These are phyloP conservation scores for Mortierella polycephala DNA, from an alignment of 371 early-diverging fungal genomes.

Conservation along the genomic window DNA sequence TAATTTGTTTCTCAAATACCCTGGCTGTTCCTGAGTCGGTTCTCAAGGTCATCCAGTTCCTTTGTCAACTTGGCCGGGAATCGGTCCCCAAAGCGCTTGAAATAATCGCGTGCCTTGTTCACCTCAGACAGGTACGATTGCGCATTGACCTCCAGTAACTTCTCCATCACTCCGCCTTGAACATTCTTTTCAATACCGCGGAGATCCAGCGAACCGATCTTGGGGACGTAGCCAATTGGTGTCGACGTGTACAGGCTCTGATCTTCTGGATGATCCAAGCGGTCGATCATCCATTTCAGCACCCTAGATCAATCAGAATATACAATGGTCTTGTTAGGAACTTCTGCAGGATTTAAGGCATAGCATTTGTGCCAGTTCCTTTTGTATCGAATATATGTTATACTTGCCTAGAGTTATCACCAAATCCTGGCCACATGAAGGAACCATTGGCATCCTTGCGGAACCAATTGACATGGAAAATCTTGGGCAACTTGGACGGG, in stretches of 20 bases:
- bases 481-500: slow-evolving; percentile 54
- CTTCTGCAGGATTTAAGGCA: not conserved
- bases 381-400: not conserved
- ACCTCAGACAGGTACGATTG: slow-evolving; percentile 53
- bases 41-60: slow-evolving; percentile 55
- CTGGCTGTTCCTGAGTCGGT: slow-evolving; percentile 41
- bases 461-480: slow-evolving; percentile 63
- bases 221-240: slow-evolving; percentile 59
- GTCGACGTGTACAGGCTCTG: slow-evolving; percentile 45
- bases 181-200: slow-evolving; percentile 53
- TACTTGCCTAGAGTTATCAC: slow-evolving; percentile 53
- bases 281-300: slow-evolving; percentile 59
- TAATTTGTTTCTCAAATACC: slow-evolving; percentile 20
- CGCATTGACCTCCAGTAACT: slow-evolving; percentile 51
- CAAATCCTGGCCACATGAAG: slow-evolving; percentile 61
- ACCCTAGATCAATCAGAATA: slow-evolving; percentile 35
- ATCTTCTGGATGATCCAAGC: slow-evolving; percentile 53
- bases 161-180: slow-evolving; percentile 46
- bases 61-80: slow-evolving; percentile 55
- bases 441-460: slow-evolving; percentile 53
- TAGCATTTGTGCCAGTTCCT: no score
- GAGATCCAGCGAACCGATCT: slow-evolving; percentile 49
- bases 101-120: slow-evolving; percentile 55
- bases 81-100: slow-evolving; percentile 54
- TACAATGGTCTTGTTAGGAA: slow-evolving; percentile 2